Percentiles rank a stretch among this genome's conserved stretches.
These are phyloP conservation scores for Malbranchea zuffiana DNA, from an alignment of 2,329 filamentous ascomycete species.

Conservation along the genomic window DNA sequence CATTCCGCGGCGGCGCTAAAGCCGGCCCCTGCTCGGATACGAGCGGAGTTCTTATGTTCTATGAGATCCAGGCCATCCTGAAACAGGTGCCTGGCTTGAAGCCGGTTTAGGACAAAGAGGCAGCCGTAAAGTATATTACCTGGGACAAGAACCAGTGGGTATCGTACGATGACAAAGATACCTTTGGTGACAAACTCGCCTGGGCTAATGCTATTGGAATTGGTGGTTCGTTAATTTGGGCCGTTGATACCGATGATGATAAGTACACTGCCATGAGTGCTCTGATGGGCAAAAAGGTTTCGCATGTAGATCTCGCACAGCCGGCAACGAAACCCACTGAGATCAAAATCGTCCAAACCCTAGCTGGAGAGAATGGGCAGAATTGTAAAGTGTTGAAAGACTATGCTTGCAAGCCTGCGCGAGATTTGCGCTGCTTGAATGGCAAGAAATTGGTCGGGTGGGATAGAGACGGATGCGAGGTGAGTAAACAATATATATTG, in stretches of 20 bases:
- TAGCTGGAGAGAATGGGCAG: too few species aligned
- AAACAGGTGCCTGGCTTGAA: background rate
- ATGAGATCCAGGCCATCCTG: conserved; percentile 26
- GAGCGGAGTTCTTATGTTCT: conserved; percentile 19
- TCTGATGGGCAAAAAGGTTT: background rate
- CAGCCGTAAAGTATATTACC: conserved; percentile 7
- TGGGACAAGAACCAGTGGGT: conserved; percentile 11
- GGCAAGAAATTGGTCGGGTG: too few species aligned
- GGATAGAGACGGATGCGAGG: too few species aligned
- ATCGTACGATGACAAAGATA: conserved; percentile 12
- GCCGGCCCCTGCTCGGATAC: conserved; percentile 22
- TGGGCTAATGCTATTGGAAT: conserved; percentile 10
- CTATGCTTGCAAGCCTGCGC: too few species aligned
- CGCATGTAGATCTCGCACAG: too few species aligned
- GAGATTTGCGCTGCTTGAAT: too few species aligned
- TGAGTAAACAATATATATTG: too few species aligned
- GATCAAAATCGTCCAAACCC: too few species aligned
- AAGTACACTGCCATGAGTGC: background rate
- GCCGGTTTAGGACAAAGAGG: conserved; percentile 4
- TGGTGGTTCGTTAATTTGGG: conserved; percentile 11
- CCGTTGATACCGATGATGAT: too few species aligned
- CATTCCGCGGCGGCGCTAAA: conserved; percentile 17
- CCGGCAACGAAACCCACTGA: too few species aligned
- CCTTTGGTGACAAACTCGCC: conserved; percentile 8
- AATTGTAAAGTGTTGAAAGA: too few species aligned